A percentile compares a stretch with the other conserved stretches of the same genome.
Conservation (phyloP, 2,329 filamentous ascomycete species). For the Aspergillus costaricaensis region DNA sequence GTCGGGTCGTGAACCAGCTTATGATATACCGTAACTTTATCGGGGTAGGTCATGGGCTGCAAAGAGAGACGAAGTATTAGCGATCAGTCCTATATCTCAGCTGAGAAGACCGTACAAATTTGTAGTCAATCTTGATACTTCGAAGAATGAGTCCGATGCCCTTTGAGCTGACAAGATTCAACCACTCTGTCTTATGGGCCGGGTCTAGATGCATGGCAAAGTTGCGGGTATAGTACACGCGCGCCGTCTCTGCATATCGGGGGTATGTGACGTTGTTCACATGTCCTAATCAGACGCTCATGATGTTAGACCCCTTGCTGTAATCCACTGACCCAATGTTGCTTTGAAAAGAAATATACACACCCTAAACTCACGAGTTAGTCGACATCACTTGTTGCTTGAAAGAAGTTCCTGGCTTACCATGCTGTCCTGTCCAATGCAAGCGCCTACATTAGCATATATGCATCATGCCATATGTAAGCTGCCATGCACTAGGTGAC, state of each 20-base stretch:
- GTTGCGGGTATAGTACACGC: constrained; percentile 76
- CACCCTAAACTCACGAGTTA: constrained; percentile 26
- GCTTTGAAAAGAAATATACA: neutral
- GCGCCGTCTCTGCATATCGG: constrained; percentile 77
- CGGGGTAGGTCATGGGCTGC: constrained; percentile 82
- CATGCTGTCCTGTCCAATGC: constrained; percentile 46
- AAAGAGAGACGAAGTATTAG: constrained; percentile 6
- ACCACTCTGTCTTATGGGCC: constrained; percentile 64
- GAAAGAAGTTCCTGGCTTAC: constrained; percentile 32
- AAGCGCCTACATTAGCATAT: constrained; percentile 22
- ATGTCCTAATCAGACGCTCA: constrained; percentile 57
- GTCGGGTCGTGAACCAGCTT: constrained; percentile 63
- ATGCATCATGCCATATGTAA: neutral
- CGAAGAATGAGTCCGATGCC: constrained; percentile 74
- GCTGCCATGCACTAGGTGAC: neutral
- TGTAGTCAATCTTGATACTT: constrained; percentile 80
- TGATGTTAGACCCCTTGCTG: constrained; percentile 1
- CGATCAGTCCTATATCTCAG: neutral
- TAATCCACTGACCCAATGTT: neutral
- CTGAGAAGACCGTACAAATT: constrained; percentile 67
- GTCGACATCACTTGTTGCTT: neutral
- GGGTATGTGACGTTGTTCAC: constrained; percentile 87
- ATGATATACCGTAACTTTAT: constrained; percentile 80
- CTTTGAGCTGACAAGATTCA: constrained; percentile 65
- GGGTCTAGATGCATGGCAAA: constrained; percentile 66